Conservation (phyloP, 2,329 filamentous ascomycete genomes). For the Aspergillus sp. region DNA sequence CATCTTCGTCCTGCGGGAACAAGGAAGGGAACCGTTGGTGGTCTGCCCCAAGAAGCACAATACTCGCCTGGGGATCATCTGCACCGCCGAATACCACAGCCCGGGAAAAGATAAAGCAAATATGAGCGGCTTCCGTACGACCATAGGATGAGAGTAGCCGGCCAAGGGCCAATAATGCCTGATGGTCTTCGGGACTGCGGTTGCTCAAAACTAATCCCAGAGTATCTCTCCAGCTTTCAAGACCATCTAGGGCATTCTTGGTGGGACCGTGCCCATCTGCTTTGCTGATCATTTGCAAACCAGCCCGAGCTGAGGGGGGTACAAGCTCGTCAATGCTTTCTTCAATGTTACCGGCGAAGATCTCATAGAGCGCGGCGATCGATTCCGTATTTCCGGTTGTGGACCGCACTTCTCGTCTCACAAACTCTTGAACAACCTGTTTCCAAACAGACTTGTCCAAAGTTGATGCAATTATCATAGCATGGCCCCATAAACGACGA, state of each 20-base stretch:
- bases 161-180: constrained; percentile 74
- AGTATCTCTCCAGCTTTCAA: constrained; percentile 94
- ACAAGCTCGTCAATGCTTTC: constrained; percentile 96
- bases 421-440: constrained; percentile 90
- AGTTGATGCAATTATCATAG: constrained; percentile 83
- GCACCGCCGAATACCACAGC: constrained; percentile 71
- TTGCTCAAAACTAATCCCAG: constrained; percentile 82
- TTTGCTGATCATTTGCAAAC: constrained; percentile 83
- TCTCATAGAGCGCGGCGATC: constrained; percentile 84
- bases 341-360: constrained; percentile 88
- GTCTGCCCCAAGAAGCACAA: constrained; percentile 82
- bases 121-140: constrained; percentile 83
- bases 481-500: constrained; percentile 92
- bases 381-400: constrained; percentile 76
- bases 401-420: constrained; percentile 88
- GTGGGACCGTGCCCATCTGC: constrained; percentile 55
- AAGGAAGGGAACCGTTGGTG: constrained; percentile 67
- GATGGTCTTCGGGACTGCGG: constrained; percentile 71
- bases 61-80: constrained; percentile 72
- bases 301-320: constrained; percentile 83
- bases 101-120: constrained; percentile 86
- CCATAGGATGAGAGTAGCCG: constrained; percentile 80
- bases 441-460: constrained; percentile 73
- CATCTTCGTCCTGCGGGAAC: constrained; percentile 74
- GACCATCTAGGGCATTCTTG: constrained; percentile 72